These are phyloP conservation scores for Leccinum subgranulosum DNA, from an alignment of 768 basidiomycete genomes.

Conservation along the genomic window DNA sequence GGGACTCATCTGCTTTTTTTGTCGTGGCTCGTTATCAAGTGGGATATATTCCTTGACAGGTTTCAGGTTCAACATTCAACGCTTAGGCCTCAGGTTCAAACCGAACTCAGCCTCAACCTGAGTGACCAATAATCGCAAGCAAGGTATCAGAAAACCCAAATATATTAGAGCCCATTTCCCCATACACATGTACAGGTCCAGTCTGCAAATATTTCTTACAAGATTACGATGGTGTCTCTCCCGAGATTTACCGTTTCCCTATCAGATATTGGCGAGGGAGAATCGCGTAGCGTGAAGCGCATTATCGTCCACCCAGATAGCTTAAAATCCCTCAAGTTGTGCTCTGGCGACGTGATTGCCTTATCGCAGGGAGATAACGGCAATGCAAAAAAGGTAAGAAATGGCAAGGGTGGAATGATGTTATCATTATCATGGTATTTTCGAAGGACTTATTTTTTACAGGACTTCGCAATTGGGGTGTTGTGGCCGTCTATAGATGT, in stretches of 20 bases:
- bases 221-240: slow-evolving; percentile 18
- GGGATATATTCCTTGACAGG: slow-evolving; percentile 3
- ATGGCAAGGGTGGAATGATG: slow-evolving; percentile 9
- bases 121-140: not conserved
- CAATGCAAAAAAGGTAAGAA: slow-evolving; percentile 34
- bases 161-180: not conserved
- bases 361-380: slow-evolving; percentile 42
- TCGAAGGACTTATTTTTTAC: slow-evolving; percentile 18
- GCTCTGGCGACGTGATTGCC: slow-evolving; percentile 67
- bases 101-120: not conserved
- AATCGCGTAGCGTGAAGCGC: slow-evolving; percentile 56
- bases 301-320: slow-evolving; percentile 61
- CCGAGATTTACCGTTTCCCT: slow-evolving; percentile 39
- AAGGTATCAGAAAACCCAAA: not conserved
- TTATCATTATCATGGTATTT: slow-evolving; percentile 5
- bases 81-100: not conserved
- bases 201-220: not conserved
- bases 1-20: not conserved
- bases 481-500: slow-evolving; percentile 75
- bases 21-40: not conserved
- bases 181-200: not conserved
- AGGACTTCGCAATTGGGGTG: slow-evolving; percentile 67
- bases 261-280: slow-evolving; percentile 33
- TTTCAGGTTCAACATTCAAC: not conserved
- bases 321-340: slow-evolving; percentile 57